These are phyloP conservation scores for Cyclostephanos tholiformis DNA, from an alignment of 108 stramenopile genomes.

Conservation along the genomic window DNA sequence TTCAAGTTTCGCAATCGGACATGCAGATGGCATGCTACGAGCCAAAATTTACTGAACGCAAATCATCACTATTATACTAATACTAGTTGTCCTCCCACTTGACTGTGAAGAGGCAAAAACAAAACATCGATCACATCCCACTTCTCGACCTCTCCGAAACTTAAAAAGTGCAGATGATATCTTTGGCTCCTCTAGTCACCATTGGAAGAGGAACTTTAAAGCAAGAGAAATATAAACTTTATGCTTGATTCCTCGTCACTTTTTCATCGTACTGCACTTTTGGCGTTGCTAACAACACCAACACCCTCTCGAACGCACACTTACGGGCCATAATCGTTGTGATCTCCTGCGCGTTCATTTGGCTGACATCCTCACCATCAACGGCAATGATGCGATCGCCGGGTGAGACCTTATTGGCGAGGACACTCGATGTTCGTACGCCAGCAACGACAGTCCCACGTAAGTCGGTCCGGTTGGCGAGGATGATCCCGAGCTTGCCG, in stretches of 20 bases:
- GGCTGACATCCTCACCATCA: conserved; percentile 90
- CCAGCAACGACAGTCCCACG: conserved; percentile 89
- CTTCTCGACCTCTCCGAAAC: too few relatives aligned
- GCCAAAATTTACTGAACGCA: too few relatives aligned
- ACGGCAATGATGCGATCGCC: conserved; percentile 88
- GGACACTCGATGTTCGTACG: conserved; percentile 76
- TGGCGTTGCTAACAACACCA: conserved; percentile 64
- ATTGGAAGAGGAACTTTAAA: too few relatives aligned
- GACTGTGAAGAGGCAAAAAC: too few relatives aligned
- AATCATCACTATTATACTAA: too few relatives aligned
- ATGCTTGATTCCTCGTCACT: not conserved
- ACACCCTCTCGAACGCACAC: conserved; percentile 78
- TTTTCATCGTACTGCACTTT: conserved; percentile 49
- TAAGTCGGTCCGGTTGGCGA: conserved; percentile 87
- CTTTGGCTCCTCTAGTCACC: too few relatives aligned
- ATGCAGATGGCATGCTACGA: not conserved
- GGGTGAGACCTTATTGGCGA: conserved; percentile 77
- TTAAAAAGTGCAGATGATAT: too few relatives aligned
- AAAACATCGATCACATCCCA: too few relatives aligned
- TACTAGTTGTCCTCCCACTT: too few relatives aligned
- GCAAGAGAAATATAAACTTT: too few relatives aligned
- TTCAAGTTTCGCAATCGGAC: too few relatives aligned
- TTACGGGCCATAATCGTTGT: conserved; percentile 90
- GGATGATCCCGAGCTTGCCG: conserved; percentile 88
- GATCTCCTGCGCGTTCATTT: conserved; percentile 89